Conservation (phyloP, 208 protist species). For the Acanthamoeba castellanii region DNA sequence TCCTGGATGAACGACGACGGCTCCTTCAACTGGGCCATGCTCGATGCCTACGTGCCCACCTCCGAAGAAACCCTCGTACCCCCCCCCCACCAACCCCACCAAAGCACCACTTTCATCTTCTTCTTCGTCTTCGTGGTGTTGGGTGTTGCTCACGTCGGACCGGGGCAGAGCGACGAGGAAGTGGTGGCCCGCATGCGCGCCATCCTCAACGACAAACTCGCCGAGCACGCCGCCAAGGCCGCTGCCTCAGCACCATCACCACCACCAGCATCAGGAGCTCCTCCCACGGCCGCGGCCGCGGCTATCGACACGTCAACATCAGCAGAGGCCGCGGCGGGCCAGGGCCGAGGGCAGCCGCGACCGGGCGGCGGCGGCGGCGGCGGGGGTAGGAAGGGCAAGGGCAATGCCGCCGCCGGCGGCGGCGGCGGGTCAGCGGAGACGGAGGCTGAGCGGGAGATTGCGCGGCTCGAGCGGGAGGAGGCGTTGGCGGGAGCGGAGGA, state of each 20-base stretch:
- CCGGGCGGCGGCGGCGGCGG: not conserved
- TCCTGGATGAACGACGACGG: not conserved
- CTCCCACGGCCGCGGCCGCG: not conserved
- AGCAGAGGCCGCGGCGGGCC: not conserved
- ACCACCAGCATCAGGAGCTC: no score
- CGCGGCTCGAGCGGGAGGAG: not conserved
- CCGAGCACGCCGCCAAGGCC: not conserved
- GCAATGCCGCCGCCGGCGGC: not conserved
- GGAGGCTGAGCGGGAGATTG: not conserved
- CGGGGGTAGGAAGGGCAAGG: not conserved
- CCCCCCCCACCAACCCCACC: not conserved
- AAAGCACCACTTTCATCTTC: not conserved
- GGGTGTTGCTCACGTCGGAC: not conserved
- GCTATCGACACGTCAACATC: not conserved
- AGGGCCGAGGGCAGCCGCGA: not conserved
- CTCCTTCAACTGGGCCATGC: not conserved
- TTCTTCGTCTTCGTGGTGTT: not conserved
- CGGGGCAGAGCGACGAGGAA: conserved; percentile 18
- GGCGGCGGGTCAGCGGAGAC: not conserved
- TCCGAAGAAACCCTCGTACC: not conserved
- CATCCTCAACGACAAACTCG: conserved; percentile 22
- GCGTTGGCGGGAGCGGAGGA: not conserved
- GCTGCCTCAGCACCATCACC: no score
- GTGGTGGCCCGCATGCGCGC: conserved; percentile 31
- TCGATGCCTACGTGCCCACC: not conserved